phyloP scores from a whole-genome alignment of 2,329 filamentous ascomycete genomes.

The Calonectria multiphialidica region DNA sequence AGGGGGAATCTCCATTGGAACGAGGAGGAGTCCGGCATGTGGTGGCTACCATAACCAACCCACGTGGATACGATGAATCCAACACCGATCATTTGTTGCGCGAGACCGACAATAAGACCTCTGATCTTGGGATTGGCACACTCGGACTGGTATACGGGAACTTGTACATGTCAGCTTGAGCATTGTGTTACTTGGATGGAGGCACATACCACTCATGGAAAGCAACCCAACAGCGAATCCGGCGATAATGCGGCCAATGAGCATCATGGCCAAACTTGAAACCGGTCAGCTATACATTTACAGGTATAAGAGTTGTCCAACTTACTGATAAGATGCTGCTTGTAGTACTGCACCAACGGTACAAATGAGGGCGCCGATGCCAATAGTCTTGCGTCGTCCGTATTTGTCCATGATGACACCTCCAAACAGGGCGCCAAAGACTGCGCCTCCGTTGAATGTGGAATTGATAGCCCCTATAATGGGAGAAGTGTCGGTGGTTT shows the following conservation, averaged over 20 bases:
- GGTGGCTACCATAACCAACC: slow-evolving; percentile 47
- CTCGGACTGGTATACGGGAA: slow-evolving; percentile 42
- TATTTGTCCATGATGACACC: slow-evolving; percentile 65
- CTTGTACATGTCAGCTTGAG: slow-evolving; percentile 54
- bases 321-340: slow-evolving; percentile 54
- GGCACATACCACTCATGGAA: slow-evolving; percentile 54
- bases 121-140: slow-evolving; percentile 39
- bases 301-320: slow-evolving; percentile 51
- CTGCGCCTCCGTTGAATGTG: slow-evolving; percentile 57
- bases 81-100: slow-evolving; percentile 66
- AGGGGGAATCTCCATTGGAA: slow-evolving; percentile 50
- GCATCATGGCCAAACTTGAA: slow-evolving; percentile 42
- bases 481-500: slow-evolving; percentile 55
- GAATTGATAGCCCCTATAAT: slow-evolving; percentile 71
- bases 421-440: slow-evolving; percentile 40
- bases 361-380: slow-evolving; percentile 65
- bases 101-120: slow-evolving; percentile 63
- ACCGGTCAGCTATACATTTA: slow-evolving; percentile 58
- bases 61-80: slow-evolving; percentile 66
- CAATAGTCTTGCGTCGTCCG: slow-evolving; percentile 65
- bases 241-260: slow-evolving; percentile 40
- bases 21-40: slow-evolving; percentile 39
- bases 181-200: slow-evolving; percentile 47
- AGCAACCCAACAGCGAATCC: slow-evolving; percentile 41
- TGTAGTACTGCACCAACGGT: slow-evolving; percentile 67